These are phyloP conservation scores for Omphalotus guepiniiformis DNA, from an alignment of 768 basidiomycete genomes.

Conservation along the genomic window DNA sequence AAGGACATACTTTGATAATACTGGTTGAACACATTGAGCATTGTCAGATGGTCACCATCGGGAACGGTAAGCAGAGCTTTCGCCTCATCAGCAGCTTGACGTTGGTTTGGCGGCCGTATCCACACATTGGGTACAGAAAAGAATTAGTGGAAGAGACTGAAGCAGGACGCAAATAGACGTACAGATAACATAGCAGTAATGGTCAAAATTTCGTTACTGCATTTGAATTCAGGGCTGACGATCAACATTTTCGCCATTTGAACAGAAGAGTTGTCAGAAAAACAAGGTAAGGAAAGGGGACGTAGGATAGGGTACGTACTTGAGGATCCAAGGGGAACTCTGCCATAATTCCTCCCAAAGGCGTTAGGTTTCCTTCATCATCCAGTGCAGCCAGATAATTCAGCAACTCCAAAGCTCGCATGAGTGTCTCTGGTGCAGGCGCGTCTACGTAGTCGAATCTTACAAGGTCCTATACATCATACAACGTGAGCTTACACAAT, in stretches of 20 bases:
- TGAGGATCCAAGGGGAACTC: constrained; percentile 99
- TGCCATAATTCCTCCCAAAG: constrained; percentile 88
- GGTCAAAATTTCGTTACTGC: constrained; percentile 92
- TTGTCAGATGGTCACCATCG: constrained; percentile 92
- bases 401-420: constrained; percentile 92
- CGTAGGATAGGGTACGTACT: constrained; percentile 35
- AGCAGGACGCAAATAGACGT: constrained; percentile 16
- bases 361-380: constrained; percentile 88
- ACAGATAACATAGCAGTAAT: constrained; percentile 97
- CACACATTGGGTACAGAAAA: constrained; percentile 85
- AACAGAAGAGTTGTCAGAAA: not conserved
- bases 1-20: constrained; percentile 71
- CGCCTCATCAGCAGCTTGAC: constrained; percentile 89
- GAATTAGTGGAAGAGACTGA: not conserved
- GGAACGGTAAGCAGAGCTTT: constrained; percentile 87
- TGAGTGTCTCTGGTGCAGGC: constrained; percentile 92
- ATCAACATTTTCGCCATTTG: constrained; percentile 93
- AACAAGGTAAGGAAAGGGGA: not conserved
- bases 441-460: constrained; percentile 88
- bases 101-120: constrained; percentile 82
- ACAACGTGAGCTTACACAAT: not conserved
- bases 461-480: constrained; percentile 65
- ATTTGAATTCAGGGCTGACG: constrained; percentile 90
- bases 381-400: constrained; percentile 92
- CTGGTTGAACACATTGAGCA: constrained; percentile 94